Evolutionary conservation across 2,329 filamentous ascomycete genomes (phyloP).

Genomic region (Hypoxylon sp.): DNA sequence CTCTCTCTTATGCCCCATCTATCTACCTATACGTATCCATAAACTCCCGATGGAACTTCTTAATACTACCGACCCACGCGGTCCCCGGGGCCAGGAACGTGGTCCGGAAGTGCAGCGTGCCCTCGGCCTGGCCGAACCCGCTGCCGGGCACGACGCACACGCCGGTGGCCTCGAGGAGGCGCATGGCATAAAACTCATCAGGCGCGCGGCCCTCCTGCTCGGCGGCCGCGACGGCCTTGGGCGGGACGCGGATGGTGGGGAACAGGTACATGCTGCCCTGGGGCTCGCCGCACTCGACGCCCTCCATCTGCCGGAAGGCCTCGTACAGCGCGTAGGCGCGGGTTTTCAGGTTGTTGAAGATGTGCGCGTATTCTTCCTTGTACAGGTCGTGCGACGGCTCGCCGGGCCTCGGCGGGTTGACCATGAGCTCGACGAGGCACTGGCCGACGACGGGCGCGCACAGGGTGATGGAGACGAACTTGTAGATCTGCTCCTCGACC

Average conservation of each 20-base stretch:
- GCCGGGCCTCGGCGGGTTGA: slow-evolving; percentile 87
- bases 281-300: slow-evolving; percentile 87
- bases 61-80: slow-evolving; percentile 88
- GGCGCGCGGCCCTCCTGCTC: slow-evolving; percentile 74
- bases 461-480: slow-evolving; percentile 96
- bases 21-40: slow-evolving; percentile 76
- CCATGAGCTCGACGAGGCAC: slow-evolving; percentile 97
- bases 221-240: slow-evolving; percentile 80
- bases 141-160: slow-evolving; percentile 93
- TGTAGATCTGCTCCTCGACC: slow-evolving; percentile 95
- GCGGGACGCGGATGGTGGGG: slow-evolving; percentile 85
- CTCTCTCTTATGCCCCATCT: too few relatives aligned
- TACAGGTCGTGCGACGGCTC: slow-evolving; percentile 87
- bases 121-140: slow-evolving; percentile 93
- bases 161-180: slow-evolving; percentile 89
- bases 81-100: slow-evolving; percentile 97
- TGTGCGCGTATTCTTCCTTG: slow-evolving; percentile 82
- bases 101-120: slow-evolving; percentile 91
- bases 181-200: slow-evolving; percentile 95
- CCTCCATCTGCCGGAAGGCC: slow-evolving; percentile 94
- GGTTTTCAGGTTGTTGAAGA: slow-evolving; percentile 79
- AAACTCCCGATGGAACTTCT: slow-evolving; percentile 91
- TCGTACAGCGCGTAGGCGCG: slow-evolving; percentile 87
- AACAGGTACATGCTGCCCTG: slow-evolving; percentile 99
- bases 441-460: slow-evolving; percentile 96